These are phyloP conservation scores for Saturnispora zaruensis DNA, from an alignment of 805 yeast species.

Conservation along the genomic window DNA sequence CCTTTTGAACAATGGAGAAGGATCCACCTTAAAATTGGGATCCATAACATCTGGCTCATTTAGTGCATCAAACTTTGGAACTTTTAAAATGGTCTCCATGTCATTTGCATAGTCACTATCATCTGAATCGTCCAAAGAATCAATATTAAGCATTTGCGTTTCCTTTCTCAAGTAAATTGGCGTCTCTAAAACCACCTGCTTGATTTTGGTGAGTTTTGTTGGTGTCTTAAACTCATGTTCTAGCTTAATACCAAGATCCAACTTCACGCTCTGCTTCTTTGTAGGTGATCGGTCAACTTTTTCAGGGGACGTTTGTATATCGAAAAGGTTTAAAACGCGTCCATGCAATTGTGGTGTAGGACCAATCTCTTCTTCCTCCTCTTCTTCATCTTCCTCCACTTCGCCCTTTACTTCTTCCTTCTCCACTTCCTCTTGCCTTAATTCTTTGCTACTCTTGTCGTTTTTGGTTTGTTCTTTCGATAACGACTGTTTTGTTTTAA, in stretches of 20 bases:
- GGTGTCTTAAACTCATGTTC: constrained; percentile 13
- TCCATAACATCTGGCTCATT: background rate
- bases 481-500: background rate
- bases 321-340: constrained; percentile 57
- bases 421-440: background rate
- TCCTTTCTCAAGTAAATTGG: background rate
- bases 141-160: background rate
- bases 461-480: background rate
- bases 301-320: background rate
- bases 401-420: constrained; percentile 9
- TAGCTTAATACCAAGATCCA: background rate
- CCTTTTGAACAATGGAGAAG: constrained; percentile 10
- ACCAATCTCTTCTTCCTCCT: constrained; percentile 41
- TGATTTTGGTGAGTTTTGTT: constrained; percentile 2
- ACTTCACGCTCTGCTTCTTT: background rate
- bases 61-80: background rate
- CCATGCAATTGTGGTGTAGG: constrained; percentile 88
- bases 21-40: constrained; percentile 3
- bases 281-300: background rate
- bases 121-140: background rate
- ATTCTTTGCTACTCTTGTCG: background rate
- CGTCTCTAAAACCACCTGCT: background rate
- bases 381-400: constrained; percentile 12
- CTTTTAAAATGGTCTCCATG: background rate
- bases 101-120: background rate